Base-by-base conservation (phyloP, 2,329 filamentous ascomycete species). In the Alternaria sp. region DNA sequence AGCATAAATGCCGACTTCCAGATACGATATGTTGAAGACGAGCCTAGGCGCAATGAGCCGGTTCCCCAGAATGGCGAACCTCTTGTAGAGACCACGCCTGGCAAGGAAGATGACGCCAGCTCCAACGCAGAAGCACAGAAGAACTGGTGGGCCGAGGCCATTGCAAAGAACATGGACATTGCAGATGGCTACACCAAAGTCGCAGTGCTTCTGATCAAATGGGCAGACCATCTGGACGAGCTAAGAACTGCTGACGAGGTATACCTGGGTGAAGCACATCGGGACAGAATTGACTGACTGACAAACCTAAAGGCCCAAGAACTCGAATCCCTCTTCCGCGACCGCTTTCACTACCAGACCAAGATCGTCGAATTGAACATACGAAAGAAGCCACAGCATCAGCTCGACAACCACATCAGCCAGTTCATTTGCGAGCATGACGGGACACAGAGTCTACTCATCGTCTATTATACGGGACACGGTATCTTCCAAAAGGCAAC, bases 401-500 rank as follows among this genome's bases (percentile, higher is more conserved):
- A 79, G 49, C 65, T 80, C 16, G 66, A 72, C 26, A 54, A 51
- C 0, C 61, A 71, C n/a, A 44, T 80, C 42, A 66, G 56, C 46
- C 44, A 54, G 0, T 79, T 80, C 54, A 61, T 76, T 9, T 57
- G 64, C 5, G 64, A 71, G 20, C 54, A 77, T 36, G 69, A 77
- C 36, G 75, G 73, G 3, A 68, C 71, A 1, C 65, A 75, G 47
- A 77, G 71, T 41, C 64, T 78, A 5, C 61, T 79, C 30, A 78
- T 79, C 32, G 66, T 80, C 20, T 81, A 80, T 65, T 81, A 80
- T 53, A 80, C 75, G 2, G 79, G 79, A 0, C 78, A 80, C 57
- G 76, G 77, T 14, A 56, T 68, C 0, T 78, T 66, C 41, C 38
- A 57, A 1, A 67, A 74, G 1, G 54, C 67, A 7, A 59, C 57